A percentile compares a stretch with the other conserved stretches of the same genome.
phyloP scores from a whole-genome alignment of 202 grass and related monocot species.

The Brachypodium distachyon region DNA sequence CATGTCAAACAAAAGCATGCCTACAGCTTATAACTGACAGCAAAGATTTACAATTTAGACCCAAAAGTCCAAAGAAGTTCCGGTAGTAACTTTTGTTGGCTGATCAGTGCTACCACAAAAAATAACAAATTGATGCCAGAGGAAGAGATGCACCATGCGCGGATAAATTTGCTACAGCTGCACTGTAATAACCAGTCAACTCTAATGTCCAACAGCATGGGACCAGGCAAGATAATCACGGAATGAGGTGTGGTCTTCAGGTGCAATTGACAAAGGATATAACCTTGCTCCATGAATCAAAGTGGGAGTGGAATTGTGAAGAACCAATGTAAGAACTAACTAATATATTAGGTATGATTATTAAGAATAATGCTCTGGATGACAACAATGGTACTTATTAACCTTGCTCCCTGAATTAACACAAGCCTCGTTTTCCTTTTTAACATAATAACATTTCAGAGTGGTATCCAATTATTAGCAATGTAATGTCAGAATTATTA shows the following conservation, averaged over 20 bases:
- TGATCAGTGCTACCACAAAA: constrained; percentile 29
- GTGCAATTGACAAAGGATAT: constrained; percentile 92
- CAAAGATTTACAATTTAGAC: constrained; percentile 18
- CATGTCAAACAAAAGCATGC: constrained; percentile 13
- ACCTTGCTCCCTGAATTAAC: too few species aligned
- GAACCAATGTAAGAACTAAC: too few species aligned
- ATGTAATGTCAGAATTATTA: too few species aligned
- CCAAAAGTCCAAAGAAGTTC: constrained; percentile 35
- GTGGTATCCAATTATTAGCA: too few species aligned
- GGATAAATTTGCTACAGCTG: constrained; percentile 23
- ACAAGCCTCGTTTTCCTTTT: too few species aligned
- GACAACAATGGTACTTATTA: too few species aligned
- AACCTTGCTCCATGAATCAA: too few species aligned
- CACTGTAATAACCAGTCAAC: constrained; percentile 24
- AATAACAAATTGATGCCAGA: constrained; percentile 27
- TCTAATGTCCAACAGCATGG: constrained; percentile 50
- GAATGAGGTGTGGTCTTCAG: constrained; percentile 32
- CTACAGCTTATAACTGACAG: constrained; percentile 16
- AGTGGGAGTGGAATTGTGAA: too few species aligned
- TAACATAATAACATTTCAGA: too few species aligned
- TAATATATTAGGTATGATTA: too few species aligned
- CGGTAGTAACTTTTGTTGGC: constrained; percentile 35
- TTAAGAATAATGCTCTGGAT: too few species aligned
- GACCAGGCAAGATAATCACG: constrained; percentile 23
- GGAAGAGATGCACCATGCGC: constrained; percentile 43